Conservation (phyloP, 768 basidiomycete species). For the Omphalotus guepiniiformis region DNA sequence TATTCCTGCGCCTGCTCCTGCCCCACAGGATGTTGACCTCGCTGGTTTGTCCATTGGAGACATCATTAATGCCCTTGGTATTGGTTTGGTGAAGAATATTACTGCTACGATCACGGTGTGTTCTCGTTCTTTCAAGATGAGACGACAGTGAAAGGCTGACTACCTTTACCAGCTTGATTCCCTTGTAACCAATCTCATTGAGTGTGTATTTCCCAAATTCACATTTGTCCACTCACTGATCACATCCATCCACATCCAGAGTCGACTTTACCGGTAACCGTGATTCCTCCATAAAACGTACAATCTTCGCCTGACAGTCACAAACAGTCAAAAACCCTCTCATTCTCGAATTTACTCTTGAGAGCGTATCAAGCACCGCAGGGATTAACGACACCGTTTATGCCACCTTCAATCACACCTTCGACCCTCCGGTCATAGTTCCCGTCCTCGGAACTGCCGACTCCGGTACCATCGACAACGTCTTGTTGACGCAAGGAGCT, state of each 20-base stretch:
- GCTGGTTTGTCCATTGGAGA: constrained; percentile 27
- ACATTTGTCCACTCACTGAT: background rate
- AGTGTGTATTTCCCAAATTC: constrained; percentile 26
- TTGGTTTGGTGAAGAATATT: constrained; percentile 38
- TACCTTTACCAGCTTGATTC: constrained; percentile 28
- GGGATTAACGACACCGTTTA: constrained; percentile 51
- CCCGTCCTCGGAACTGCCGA: constrained; percentile 48
- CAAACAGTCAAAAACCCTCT: constrained; percentile 38
- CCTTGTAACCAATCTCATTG: constrained; percentile 30
- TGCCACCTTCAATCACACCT: constrained; percentile 56
- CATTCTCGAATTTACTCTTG: constrained; percentile 41
- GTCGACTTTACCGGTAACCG: constrained; percentile 33
- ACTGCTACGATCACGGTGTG: constrained; percentile 36
- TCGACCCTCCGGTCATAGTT: constrained; percentile 48
- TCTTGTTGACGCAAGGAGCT: constrained; percentile 52
- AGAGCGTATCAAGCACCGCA: constrained; percentile 36
- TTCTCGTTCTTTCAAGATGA: background rate
- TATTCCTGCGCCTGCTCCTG: constrained; percentile 6
- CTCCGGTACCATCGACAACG: constrained; percentile 53
- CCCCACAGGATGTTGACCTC: constrained; percentile 10
- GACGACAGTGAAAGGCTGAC: background rate
- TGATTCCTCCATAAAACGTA: background rate
- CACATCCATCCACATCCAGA: constrained; percentile 11
- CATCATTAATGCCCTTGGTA: constrained; percentile 34
- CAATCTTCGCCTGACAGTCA: background rate